Conservation (phyloP, 106 monocot species). For the Dendrobium officinale region DNA sequence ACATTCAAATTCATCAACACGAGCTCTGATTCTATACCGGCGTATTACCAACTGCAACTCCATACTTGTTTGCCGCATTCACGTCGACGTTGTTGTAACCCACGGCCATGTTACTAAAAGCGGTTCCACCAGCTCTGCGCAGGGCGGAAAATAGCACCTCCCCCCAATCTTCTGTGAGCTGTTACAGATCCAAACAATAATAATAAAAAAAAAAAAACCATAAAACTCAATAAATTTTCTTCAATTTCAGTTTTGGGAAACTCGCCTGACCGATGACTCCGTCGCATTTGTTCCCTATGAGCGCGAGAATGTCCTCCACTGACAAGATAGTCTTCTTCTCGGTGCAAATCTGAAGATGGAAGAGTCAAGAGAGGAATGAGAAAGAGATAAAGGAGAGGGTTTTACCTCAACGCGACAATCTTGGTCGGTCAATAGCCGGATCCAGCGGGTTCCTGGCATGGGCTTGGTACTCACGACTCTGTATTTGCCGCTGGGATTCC, state of each 20-base stretch:
- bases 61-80: constrained; percentile 72
- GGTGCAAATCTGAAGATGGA: constrained; percentile 61
- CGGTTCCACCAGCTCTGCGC: constrained; percentile 78
- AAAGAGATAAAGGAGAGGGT: not conserved
- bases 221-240: not conserved
- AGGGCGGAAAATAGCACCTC: constrained; percentile 92
- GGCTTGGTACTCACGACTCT: constrained; percentile 96
- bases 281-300: constrained; percentile 81
- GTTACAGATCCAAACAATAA: not conserved
- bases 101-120: constrained; percentile 99
- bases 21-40: constrained; percentile 36
- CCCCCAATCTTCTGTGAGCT: constrained; percentile 99
- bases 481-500: constrained; percentile 95
- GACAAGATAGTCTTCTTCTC: constrained; percentile 95
- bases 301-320: constrained; percentile 88
- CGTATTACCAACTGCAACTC: constrained; percentile 86
- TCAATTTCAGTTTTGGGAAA: not conserved
- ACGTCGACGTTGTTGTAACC: constrained; percentile 99
- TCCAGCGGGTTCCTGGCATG: constrained; percentile 99
- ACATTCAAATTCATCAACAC: not conserved
- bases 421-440: constrained; percentile 82
- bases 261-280: constrained; percentile 92
- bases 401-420: constrained; percentile 90
- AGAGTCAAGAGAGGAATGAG: not conserved
- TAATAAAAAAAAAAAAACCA: not conserved